phyloP scores from a whole-genome alignment of 2,329 filamentous ascomycete species.

The Monilinia polystroma region DNA sequence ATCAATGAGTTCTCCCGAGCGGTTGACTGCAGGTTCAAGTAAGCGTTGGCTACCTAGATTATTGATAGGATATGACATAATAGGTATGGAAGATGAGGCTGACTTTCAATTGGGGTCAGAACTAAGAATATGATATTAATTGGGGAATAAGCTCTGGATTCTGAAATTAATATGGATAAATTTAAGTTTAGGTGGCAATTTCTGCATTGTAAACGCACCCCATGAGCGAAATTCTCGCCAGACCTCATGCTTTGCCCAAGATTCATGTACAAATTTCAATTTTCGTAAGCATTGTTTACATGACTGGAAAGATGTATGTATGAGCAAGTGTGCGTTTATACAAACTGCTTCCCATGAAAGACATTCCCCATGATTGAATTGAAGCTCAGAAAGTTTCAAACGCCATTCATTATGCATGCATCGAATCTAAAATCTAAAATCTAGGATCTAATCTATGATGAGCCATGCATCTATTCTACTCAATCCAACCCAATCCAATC shows the following conservation, averaged over 20 bases:
- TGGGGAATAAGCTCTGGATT: neutral
- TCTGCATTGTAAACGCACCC: neutral
- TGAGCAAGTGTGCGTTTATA: neutral
- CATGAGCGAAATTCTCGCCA: neutral
- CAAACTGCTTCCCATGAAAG: neutral
- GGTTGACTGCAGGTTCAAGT: neutral
- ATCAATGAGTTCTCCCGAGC: neutral
- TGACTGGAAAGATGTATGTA: neutral
- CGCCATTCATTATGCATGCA: conserved; percentile 1
- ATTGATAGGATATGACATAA: neutral
- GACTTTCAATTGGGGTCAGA: neutral
- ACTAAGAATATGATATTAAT: neutral
- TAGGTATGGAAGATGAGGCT: neutral
- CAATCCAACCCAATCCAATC: neutral
- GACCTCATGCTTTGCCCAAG: neutral
- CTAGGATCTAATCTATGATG: conserved; percentile 10
- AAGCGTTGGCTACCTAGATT: neutral
- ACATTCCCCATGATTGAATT: neutral
- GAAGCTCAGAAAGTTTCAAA: neutral
- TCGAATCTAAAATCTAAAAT: conserved; percentile 19
- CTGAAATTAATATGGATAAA: too few species aligned
- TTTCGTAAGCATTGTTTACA: neutral
- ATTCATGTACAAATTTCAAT: neutral
- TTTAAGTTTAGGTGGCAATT: neutral
- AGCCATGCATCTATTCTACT: conserved; percentile 9